Base-by-base conservation (phyloP, 495 filamentous ascomycete genomes). In the Thozetella sp. region DNA sequence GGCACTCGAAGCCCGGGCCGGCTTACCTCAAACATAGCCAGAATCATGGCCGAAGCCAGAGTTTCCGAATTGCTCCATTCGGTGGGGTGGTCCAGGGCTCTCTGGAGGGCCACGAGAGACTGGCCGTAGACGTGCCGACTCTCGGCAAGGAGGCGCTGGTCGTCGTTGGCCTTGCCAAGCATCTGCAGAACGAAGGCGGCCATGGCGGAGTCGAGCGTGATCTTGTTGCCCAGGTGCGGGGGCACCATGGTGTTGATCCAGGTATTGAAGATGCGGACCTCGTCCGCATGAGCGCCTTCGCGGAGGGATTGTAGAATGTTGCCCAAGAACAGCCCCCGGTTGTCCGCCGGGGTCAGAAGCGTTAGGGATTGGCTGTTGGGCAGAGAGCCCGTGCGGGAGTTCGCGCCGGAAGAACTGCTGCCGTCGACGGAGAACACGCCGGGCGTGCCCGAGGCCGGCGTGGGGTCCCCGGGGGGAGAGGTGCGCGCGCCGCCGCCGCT, bases 61-160 rank as follows among this genome's bases (percentile, higher is more conserved):
- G 63, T 66, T 46, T 66, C 63, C 19, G 59, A 57, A n/a, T 53
- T 23, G 34, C 46, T 59, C 63, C 63, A 66, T 27, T 62, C 59
- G 20, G 20, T 53, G 1, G 56, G 59, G 50, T 66, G 63, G 30
- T 57, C 55, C 46, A 66, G 40, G 2, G 60, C 55, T 25, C 20
- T 34, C 54, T 66, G 63, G 15, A 66, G 57, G 13, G 54, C 63
- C 10, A 25, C 53, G 4, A 66, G 56, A 13, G 59, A 60, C 60
- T 60, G 57, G 10, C 63, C 60, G 51, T 66, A 66, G 17, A 66
- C n/a, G 3, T 15, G 43, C 12, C 60, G 60, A 30, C 63, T 66
- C 53, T 54, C 50, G 34, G 23, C 50, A 4, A 66, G 17, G 6
- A 63, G 54, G 13, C 17, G 20, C 2, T 46, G 51, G 22, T 62